Base-by-base conservation (phyloP, 129 eudicot species). In the Pulicaria dysenterica region DNA sequence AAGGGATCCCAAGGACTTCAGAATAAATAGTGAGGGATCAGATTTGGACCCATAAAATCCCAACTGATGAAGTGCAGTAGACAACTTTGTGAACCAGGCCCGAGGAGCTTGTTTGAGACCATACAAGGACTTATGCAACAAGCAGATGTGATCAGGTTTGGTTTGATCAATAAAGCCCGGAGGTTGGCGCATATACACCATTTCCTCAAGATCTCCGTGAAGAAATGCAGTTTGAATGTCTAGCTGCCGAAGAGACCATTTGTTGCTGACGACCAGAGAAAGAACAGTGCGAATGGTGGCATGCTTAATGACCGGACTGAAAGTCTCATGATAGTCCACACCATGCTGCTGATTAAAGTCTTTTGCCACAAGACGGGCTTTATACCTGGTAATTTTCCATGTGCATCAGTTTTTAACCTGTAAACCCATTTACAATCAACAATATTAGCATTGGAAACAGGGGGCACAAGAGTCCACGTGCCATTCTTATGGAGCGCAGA, bases 161-260 rank as follows among this genome's bases (percentile, higher is more conserved):
- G 59, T 54, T 54, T 15, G 8, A 54, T 54, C 59, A 54, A 54
- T 54, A 54, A 54, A 54, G 36, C 59, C 59, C 59, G 36, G 31
- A 54, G 31, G 31, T 24, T 24, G 31, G 31, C 31, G 31, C 31
- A 24, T 24, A 2, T 24, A 24, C 31, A 24, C 31, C 31, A 2
- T 24, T 2, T 24, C 31, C 31, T 24, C 2, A 24, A 24, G 31
- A 24, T 24, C 31, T 2, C 31, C 31, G 2, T 24, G 31, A 24
- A 24, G 31, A 24, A 24, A 24, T 1, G 31, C 31, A 24, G 31
- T 24, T 24, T 24, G 31, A 24, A 24, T 24, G 31, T 24, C 31
- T 24, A 24, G 2, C 2, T 24, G 31, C 2, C 31, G 31, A 2
- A 24, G 31, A 24, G 31, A 2, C 31, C 31, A 24, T 24, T 24